These are phyloP conservation scores for Cicer bijugum DNA, from an alignment of 306 rosid species.

Conservation along the genomic window DNA sequence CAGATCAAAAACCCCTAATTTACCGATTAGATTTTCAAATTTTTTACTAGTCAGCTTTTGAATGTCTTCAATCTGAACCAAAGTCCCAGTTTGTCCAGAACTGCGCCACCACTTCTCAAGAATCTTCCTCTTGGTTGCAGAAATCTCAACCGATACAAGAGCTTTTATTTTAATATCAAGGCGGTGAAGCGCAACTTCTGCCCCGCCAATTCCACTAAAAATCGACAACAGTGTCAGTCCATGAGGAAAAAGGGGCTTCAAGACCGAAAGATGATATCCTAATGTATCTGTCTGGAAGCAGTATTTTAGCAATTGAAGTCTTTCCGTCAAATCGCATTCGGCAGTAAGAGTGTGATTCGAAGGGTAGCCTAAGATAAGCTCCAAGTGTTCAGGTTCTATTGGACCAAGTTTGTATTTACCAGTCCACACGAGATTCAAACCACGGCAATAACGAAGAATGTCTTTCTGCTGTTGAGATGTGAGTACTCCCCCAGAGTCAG, in stretches of 20 bases:
- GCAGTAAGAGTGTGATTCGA: conserved; percentile 60
- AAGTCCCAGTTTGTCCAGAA: conserved; percentile 67
- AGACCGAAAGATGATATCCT: conserved; percentile 74
- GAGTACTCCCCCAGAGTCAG: conserved; percentile 58
- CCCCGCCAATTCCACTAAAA: conserved; percentile 85
- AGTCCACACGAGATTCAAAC: conserved; percentile 76
- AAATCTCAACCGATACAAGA: conserved; percentile 75
- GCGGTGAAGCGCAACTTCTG: conserved; percentile 78
- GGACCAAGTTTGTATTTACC: conserved; percentile 66
- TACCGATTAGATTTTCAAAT: conserved; percentile 56
- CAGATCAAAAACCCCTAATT: conserved; percentile 68
- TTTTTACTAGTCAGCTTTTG: conserved; percentile 67
- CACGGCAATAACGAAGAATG: conserved; percentile 63
- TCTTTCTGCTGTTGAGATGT: conserved; percentile 66
- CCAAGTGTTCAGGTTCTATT: conserved; percentile 69
- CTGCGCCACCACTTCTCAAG: conserved; percentile 81
- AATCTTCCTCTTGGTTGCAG: conserved; percentile 65
- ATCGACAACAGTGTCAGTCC: conserved; percentile 75
- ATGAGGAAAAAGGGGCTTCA: conserved; percentile 68
- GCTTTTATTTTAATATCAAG: conserved; percentile 73
- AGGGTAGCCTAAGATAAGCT: conserved; percentile 80
- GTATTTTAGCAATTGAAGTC: conserved; percentile 66
- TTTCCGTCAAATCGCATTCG: conserved; percentile 58
- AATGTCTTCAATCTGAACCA: conserved; percentile 77
- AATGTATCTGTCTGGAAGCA: conserved; percentile 84